Base-by-base conservation (phyloP, 2,329 filamentous ascomycete genomes). In the Knufia petricola region DNA sequence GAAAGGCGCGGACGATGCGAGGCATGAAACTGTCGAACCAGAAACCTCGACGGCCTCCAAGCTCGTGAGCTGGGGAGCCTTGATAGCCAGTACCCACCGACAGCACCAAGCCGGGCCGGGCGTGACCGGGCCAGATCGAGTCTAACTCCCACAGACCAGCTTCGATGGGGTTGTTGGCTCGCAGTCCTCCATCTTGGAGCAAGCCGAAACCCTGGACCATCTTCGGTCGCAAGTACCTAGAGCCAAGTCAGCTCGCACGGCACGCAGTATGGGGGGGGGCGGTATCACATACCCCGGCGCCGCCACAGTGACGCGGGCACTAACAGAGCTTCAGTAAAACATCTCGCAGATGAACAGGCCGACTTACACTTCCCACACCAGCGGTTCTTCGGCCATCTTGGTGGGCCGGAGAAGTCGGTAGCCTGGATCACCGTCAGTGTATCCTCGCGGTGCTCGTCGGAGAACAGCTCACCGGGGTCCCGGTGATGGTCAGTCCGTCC, bases 151-250 rank as follows among this genome's bases (percentile, higher is more conserved):
- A 50, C 32, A 53, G 49, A 17, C 52, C 57, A 42, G 54, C 54
- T 1, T 54, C 49, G 6, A 55, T 37, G 8, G 57, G 58, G 41
- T 58, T 58, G 42, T 60, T 60, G 30, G 55, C 57, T 20, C 54
- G 49, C 13, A 60, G 52, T 3, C 57, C 58, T 10, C 58, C 57
- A 44, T 60, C 58, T 41, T 60, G 55, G 12, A 60, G 32, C 7
- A 48, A 15, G 17, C 57, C 54, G 31, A 52, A 46, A 10, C 46
- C 42, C 8, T 48, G 38, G 36, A 57, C 48, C 13, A 34, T 24
- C 47, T 52, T 55, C 8, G 52, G 19, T n/a, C 28, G 37, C 36
- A 59, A 60, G 32, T 51, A 58, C 15, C 58, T 60, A 43, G 4
- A 19, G 31, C 36, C 1, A 49, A 52, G 19, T 54, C 50, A 49